A percentile compares a stretch with the other conserved stretches of the same genome.
These are phyloP conservation scores for Pythium monospermum DNA, from an alignment of 352 stramenopile species.

Conservation along the genomic window DNA sequence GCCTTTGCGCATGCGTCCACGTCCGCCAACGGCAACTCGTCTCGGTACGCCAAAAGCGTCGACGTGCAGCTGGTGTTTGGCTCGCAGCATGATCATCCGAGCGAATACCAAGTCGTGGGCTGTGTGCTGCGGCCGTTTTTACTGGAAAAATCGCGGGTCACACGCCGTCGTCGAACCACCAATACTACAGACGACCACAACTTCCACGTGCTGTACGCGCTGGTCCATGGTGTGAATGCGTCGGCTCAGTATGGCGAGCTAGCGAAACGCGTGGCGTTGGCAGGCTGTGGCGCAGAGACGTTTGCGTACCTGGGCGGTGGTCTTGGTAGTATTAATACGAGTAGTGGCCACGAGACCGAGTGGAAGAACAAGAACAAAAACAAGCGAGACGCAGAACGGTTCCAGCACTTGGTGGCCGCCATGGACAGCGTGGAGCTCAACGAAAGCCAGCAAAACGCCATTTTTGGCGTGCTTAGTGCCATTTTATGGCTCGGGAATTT, in stretches of 20 bases:
- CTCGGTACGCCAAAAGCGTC: constrained; percentile 63
- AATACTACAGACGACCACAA: too few species aligned
- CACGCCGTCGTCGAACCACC: constrained; percentile 7
- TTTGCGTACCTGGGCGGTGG: constrained; percentile 52
- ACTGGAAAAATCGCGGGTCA: constrained; percentile 64
- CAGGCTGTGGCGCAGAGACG: constrained; percentile 24
- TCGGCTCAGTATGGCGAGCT: constrained; percentile 23
- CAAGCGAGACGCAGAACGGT: constrained; percentile 64
- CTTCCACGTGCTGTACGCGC: constrained; percentile 73
- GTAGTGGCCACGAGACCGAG: constrained; percentile 16
- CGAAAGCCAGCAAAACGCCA: constrained; percentile 30
- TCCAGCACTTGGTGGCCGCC: constrained; percentile 47
- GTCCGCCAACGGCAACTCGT: constrained; percentile 68
- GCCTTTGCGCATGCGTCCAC: constrained; percentile 67
- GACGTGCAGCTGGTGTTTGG: constrained; percentile 46
- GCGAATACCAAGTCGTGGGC: constrained; percentile 50
- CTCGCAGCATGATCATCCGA: constrained; percentile 28
- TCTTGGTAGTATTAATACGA: background rate
- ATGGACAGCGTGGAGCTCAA: constrained; percentile 42
- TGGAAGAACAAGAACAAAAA: constrained; percentile 48
- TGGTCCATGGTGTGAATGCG: constrained; percentile 54
- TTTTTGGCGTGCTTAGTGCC: constrained; percentile 63
- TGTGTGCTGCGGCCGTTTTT: constrained; percentile 57
- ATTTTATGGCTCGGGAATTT: constrained; percentile 74
- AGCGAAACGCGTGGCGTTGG: constrained; percentile 39